Conservation (phyloP, 169 alveolate species). For the Cryptosporidium bovis region DNA sequence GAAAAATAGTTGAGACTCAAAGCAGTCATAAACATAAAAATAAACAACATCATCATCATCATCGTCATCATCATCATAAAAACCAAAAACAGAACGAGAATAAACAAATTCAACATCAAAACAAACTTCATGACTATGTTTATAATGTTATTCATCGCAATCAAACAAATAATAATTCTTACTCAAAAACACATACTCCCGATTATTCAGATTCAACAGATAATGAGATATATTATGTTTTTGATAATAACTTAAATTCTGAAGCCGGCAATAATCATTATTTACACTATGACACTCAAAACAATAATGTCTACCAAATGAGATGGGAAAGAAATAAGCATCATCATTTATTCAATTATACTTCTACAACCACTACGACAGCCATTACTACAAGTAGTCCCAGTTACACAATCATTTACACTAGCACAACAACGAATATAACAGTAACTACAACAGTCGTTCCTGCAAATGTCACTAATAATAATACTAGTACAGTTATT, state of each 20-base stretch:
- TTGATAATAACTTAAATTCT: background rate
- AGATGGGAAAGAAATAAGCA: conserved; percentile 29
- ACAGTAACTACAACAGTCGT: background rate
- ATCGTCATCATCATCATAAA: background rate
- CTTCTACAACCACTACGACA: conserved; percentile 7
- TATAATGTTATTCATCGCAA: conserved; percentile 11
- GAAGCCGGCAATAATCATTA: conserved; percentile 14
- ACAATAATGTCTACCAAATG: conserved; percentile 64
- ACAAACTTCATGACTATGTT: too few species aligned
- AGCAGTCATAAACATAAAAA: background rate
- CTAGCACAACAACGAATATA: background rate
- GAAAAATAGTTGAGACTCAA: conserved; percentile 54
- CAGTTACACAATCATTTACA: too few species aligned
- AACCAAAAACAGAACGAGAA: too few species aligned
- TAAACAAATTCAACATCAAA: too few species aligned
- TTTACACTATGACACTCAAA: conserved; percentile 39
- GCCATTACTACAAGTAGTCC: background rate
- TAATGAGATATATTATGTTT: conserved; percentile 27
- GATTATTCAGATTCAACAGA: conserved; percentile 46
- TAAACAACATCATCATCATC: conserved; percentile 10
- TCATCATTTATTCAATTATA: conserved; percentile 32
- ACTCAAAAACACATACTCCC: conserved; percentile 22
- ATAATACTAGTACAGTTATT: too few species aligned
- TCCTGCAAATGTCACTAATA: background rate
- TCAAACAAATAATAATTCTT: conserved; percentile 29